Evolutionary conservation across 371 early-diverging fungal species (phyloP).

Genomic region (Circinella umbellata): DNA sequence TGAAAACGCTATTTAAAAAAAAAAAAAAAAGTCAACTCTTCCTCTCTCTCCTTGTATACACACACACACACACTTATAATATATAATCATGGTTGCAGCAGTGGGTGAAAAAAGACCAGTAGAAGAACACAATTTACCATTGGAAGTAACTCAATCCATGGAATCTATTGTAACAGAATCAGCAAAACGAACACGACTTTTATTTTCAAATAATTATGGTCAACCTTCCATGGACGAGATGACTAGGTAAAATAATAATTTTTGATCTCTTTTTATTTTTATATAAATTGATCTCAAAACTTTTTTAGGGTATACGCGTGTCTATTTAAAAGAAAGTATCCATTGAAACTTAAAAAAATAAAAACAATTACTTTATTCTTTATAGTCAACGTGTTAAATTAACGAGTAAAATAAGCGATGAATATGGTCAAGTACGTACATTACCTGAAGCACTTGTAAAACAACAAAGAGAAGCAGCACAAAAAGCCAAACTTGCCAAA

Average conservation of each 20-base stretch:
- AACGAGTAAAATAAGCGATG: slow-evolving; percentile 76
- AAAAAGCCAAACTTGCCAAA: slow-evolving; percentile 47
- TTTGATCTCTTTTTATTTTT: neutral
- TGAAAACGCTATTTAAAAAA: too few species aligned
- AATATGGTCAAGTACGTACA: slow-evolving; percentile 69
- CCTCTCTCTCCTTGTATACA: too few species aligned
- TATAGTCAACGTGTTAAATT: slow-evolving; percentile 72
- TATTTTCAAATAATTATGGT: slow-evolving; percentile 60
- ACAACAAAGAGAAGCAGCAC: slow-evolving; percentile 60
- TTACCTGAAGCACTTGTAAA: slow-evolving; percentile 66
- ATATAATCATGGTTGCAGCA: slow-evolving; percentile 14
- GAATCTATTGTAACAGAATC: slow-evolving; percentile 47
- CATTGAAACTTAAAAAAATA: neutral
- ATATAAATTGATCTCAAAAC: neutral
- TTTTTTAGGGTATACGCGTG: too few species aligned
- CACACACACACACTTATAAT: neutral
- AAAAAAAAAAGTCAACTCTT: too few species aligned
- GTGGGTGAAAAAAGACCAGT: slow-evolving; percentile 15
- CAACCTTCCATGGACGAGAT: slow-evolving; percentile 63
- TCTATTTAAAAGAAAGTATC: too few species aligned
- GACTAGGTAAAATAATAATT: slow-evolving; percentile 42
- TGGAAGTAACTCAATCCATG: slow-evolving; percentile 15
- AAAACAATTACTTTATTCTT: neutral
- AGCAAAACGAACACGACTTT: slow-evolving; percentile 60
- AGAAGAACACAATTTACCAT: slow-evolving; percentile 12